These are phyloP conservation scores for Amanita pseudoporphyria DNA, from an alignment of 768 basidiomycete species.

Conservation along the genomic window DNA sequence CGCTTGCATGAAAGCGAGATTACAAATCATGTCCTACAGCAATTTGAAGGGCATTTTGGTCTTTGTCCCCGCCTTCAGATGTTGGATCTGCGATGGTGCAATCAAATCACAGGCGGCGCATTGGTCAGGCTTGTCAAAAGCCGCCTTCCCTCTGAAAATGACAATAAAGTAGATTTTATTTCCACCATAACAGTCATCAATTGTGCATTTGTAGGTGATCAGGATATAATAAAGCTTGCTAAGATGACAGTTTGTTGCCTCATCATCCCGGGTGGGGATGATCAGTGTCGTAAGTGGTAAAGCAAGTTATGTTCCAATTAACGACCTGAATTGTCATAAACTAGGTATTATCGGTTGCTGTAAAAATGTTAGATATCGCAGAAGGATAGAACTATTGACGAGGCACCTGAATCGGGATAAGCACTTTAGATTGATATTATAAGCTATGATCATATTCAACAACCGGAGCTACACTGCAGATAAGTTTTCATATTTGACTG, in stretches of 20 bases:
- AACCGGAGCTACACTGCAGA: too few relatives aligned
- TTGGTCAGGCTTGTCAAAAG: slow-evolving; percentile 40
- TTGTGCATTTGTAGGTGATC: slow-evolving; percentile 46
- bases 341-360: slow-evolving; percentile 42
- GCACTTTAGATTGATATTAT: neutral
- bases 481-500: neutral
- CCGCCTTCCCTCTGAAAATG: slow-evolving; percentile 15
- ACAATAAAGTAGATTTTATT: slow-evolving; percentile 20
- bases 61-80: slow-evolving; percentile 37
- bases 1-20: slow-evolving; percentile 52
- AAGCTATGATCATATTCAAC: neutral
- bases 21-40: slow-evolving; percentile 31
- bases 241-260: slow-evolving; percentile 37
- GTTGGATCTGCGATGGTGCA: slow-evolving; percentile 54
- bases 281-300: slow-evolving; percentile 44
- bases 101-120: slow-evolving; percentile 38
- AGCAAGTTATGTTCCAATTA: slow-evolving; percentile 4
- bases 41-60: slow-evolving; percentile 27
- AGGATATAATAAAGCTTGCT: slow-evolving; percentile 43
- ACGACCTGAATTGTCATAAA: slow-evolving; percentile 2
- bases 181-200: slow-evolving; percentile 42
- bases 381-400: slow-evolving; percentile 29
- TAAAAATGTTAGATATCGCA: slow-evolving; percentile 45
- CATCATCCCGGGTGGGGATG: slow-evolving; percentile 27
- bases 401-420: neutral